Evolutionary conservation across 257 asterid species (phyloP), one percentile per base, ranked within the genome.

Genomic region (Schizonepeta tenuifolia): DNA sequence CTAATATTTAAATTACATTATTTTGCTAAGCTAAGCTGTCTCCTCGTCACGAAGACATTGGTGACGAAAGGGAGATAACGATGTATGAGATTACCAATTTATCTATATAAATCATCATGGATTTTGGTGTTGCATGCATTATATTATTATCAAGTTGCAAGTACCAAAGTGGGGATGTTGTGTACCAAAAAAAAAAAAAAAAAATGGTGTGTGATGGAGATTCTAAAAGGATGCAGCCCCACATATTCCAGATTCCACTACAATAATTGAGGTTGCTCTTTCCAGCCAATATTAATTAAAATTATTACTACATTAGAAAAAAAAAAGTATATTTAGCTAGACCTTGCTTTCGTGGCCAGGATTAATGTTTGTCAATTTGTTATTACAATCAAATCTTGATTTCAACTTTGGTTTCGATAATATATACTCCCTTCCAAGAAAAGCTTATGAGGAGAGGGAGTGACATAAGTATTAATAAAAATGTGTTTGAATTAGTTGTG

Each of bases 191-290:
- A n/a, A n/a, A n/a, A n/a, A n/a, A n/a, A n/a, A n/a, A n/a, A n/a
- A n/a, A n/a, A n/a, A n/a, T n/a, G n/a, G 71, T 76, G 81, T 76
- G 28, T 9, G 50, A 58, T 6, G 43, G 35, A 71, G 77, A 71
- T 74, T 75, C 80, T n/a, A 31, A 31, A 31, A 11, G 10, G 50
- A 73, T 74, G 72, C 67, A 65, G 38, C 75, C 60, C 82, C 82
- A 74, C 80, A 69, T 62, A 72, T 67, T 71, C 77, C 44, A 64
- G 72, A 79, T 70, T 79, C 82, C 77, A 66, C 78, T 60, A 13
- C 82, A 83, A 83, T 83, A 76, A 83, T 83, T 76, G 82, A 74
- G 78, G 75, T 5, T 49, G 20, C 20, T 13, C 49, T 40, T 50
- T 21, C 54, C 70, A 70, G 40, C 65, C 57, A 46, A 44, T 5